phyloP scores from a whole-genome alignment of 305 asterid species.

The Fraxinus floribunda region DNA sequence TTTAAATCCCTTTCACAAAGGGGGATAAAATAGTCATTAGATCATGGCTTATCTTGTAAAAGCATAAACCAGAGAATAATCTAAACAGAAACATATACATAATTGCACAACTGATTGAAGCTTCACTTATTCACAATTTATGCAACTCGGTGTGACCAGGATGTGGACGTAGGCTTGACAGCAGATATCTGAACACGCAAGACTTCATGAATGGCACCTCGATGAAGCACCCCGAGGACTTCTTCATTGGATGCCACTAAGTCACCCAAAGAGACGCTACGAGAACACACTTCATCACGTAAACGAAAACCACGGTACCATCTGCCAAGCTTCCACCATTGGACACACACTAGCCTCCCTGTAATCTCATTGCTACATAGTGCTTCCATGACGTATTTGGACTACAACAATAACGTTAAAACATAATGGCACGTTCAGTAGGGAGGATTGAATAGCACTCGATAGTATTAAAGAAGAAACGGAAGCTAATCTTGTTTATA shows the following conservation, averaged over 20 bases:
- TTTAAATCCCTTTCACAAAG: background rate
- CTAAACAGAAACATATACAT: constrained; percentile 21
- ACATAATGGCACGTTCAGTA: background rate
- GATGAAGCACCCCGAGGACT: constrained; percentile 65
- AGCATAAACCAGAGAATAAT: constrained; percentile 11
- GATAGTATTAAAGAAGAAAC: background rate
- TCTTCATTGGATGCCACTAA: constrained; percentile 46
- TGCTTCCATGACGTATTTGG: constrained; percentile 44
- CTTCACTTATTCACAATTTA: constrained; percentile 26
- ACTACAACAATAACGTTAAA: constrained; percentile 33
- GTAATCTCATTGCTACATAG: constrained; percentile 42
- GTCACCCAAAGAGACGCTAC: constrained; percentile 46
- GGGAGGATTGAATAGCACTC: background rate
- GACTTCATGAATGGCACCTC: constrained; percentile 73
- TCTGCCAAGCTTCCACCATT: constrained; percentile 89
- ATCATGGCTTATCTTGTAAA: background rate
- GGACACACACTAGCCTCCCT: constrained; percentile 66
- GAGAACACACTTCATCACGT: constrained; percentile 56
- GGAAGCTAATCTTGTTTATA: background rate
- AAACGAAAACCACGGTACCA: constrained; percentile 74
- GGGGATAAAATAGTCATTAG: background rate
- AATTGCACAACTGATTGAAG: background rate
- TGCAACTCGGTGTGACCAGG: constrained; percentile 54
- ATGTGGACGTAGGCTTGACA: constrained; percentile 36
- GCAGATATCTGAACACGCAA: constrained; percentile 65